These are phyloP conservation scores for Xylaria sp. DNA, from an alignment of 2,329 filamentous ascomycete species.

Conservation along the genomic window DNA sequence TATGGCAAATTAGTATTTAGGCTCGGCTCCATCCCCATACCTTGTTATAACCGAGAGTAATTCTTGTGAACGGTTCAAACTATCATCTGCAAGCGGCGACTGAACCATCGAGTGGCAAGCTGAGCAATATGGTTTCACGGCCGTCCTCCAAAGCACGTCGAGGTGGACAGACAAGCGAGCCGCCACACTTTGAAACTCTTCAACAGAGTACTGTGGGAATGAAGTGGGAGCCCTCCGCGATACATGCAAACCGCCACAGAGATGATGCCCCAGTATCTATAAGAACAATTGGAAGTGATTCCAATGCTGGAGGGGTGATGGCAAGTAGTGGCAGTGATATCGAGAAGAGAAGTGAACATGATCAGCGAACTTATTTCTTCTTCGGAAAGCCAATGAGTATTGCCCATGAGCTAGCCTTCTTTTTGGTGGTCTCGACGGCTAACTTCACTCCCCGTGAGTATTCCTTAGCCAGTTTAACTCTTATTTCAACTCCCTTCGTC, in stretches of 20 bases:
- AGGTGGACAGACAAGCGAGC: constrained; percentile 6
- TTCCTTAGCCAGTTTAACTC: constrained; percentile 6
- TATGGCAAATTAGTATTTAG: constrained; percentile 23
- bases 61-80: not conserved
- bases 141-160: not conserved
- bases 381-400: constrained; percentile 45
- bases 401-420: constrained; percentile 45
- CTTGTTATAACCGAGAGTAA: not conserved
- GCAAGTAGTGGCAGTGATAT: constrained; percentile 40
- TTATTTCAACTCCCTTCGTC: not conserved
- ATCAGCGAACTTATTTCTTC: constrained; percentile 44
- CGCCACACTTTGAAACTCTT: not conserved
- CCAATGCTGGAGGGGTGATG: constrained; percentile 31
- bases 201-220: not conserved
- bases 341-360: constrained; percentile 35
- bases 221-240: not conserved
- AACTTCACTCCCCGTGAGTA: constrained; percentile 48
- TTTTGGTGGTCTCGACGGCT: constrained; percentile 45
- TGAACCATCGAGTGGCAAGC: constrained; percentile 1
- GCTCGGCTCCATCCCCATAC: not conserved
- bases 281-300: constrained; percentile 9
- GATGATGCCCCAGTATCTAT: constrained; percentile 1
- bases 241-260: not conserved
- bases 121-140: constrained; percentile 16
- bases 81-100: not conserved